Base-by-base conservation (phyloP, 352 stramenopile species). In the Phytophthora palmivora region DNA sequence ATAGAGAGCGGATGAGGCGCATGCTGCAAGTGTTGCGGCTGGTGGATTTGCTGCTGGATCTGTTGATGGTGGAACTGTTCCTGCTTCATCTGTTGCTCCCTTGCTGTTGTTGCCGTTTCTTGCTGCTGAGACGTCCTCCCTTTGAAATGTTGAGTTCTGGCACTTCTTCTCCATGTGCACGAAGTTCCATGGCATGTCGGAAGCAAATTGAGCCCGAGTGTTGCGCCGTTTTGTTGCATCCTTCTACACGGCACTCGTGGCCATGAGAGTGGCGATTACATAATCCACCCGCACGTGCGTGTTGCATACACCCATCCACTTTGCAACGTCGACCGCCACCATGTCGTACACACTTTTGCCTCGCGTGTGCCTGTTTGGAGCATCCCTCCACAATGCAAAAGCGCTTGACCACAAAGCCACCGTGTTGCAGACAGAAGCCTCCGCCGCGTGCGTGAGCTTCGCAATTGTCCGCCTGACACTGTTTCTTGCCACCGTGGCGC, bases 301-400 rank as follows among this genome's bases (percentile, higher is more conserved):
- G 84, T 57, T 91, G 82, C 73, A 88, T 86, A 64, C 84, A 93
- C 24, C 71, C 77, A 24, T 88, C 80, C 24, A 90, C 76, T 43
- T 90, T 87, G 63, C 84, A 93, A 9, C 80, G 69, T 0, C 84
- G 74, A 2, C 84, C 84, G 32, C 84, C 84, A 19, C 84, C 84
- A 38, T 93, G 84, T 8, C 84, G 82, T 30, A 93, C 84, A 46
- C 84, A 93, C 39, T 89, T 89, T 22, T 93, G 84, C 9, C 84
- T 67, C 32, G 84, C 82, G 50, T 93, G 84, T 0, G 84, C 84
- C 61, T 93, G 84, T 56, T 90, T 90, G 19, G 79, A 83, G 64
- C 84, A 93, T 4, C 84, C 84, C 52, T 93, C 82, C 24, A 93
- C 80, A 56, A 91, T 82, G 39, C 84, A 93, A 62, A 91, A 93